Evolutionary conservation across 495 filamentous ascomycete species (phyloP), one percentile per base, ranked within the genome.

Genomic region (Filosporella fistucella): DNA sequence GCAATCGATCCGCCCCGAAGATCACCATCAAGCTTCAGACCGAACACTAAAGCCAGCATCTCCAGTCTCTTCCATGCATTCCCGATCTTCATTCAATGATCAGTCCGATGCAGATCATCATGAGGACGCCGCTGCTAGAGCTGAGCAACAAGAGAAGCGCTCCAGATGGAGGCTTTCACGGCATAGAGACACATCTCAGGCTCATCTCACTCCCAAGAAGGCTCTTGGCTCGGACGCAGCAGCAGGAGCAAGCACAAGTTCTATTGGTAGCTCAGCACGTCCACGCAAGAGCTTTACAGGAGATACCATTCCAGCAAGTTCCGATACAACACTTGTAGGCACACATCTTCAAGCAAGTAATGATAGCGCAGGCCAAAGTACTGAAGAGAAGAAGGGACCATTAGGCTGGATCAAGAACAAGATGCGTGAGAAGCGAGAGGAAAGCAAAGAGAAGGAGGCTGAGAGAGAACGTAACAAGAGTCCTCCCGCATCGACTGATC

Each of bases 361-460:
- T 42, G 55, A 63, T 20, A 64, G 70, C 49, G 47, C 69, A 59
- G 57, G 69, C 66, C 58, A 75, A 70, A 63, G 77, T 62, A 24
- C 23, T 32, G 17, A 59, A 23, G 69, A 74, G 26, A 73, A 74
- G 51, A 86, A 80, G 51, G 85, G 86, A n/a, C 74, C 89, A 4
- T 74, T 94, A 39, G 82, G 80, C 13, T 95, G 91, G 77, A 77
- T 96, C 54, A 87, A 87, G 59, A 84, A 81, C 52, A 95, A 93
- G 66, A 80, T 93, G 32, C 77, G 84, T 14, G 86, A 90, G 55
- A 78, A 81, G 21, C 88, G 83, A 49, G 84, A 89, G 51, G n/a
- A n/a, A n/a, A n/a, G n/a, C n/a, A 80, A 76, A 30, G 53, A 56
- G 17, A 58, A 49, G 23, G 58, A 56, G 17, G 52, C 58, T n/a